Percentiles rank a stretch among this genome's conserved stretches.
phyloP scores from a whole-genome alignment of 2,329 filamentous ascomycete species.

The Apiospora pterosperma region DNA sequence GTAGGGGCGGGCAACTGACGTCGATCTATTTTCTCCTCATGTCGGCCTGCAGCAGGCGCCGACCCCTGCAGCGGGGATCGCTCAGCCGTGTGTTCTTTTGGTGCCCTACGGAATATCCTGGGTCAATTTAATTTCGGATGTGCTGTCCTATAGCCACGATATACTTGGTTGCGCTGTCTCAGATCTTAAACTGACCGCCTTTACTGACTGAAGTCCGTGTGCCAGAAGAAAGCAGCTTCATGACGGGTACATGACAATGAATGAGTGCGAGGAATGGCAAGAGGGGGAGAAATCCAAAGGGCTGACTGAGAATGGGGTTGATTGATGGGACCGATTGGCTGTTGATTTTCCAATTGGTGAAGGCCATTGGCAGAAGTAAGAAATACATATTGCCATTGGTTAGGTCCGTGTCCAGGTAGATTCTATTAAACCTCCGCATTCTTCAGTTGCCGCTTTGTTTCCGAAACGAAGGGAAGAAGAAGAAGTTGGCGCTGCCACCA shows the following conservation, averaged over 20 bases:
- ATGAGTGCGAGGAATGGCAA: too few species aligned
- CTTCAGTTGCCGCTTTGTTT: background rate
- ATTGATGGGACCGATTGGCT: background rate
- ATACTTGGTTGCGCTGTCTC: background rate
- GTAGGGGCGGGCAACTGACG: background rate
- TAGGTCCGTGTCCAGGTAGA: background rate
- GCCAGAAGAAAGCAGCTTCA: background rate
- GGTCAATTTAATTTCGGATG: conserved; percentile 3
- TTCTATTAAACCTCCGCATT: background rate
- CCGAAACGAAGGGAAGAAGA: background rate
- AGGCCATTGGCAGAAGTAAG: background rate
- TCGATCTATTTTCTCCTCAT: background rate
- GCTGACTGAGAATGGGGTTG: background rate
- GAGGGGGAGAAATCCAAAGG: background rate
- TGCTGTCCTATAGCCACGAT: background rate
- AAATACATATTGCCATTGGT: background rate
- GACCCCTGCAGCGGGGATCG: background rate
- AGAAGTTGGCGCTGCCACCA: background rate
- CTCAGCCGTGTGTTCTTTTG: background rate
- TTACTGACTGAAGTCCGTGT: background rate
- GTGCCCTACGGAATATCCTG: background rate
- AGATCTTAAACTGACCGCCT: conserved; percentile 1
- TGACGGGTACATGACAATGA: background rate
- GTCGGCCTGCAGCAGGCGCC: background rate
- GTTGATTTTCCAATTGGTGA: background rate